Evolutionary conservation across 495 filamentous ascomycete genomes (phyloP).

Genomic region (Neurospora sp.): DNA sequence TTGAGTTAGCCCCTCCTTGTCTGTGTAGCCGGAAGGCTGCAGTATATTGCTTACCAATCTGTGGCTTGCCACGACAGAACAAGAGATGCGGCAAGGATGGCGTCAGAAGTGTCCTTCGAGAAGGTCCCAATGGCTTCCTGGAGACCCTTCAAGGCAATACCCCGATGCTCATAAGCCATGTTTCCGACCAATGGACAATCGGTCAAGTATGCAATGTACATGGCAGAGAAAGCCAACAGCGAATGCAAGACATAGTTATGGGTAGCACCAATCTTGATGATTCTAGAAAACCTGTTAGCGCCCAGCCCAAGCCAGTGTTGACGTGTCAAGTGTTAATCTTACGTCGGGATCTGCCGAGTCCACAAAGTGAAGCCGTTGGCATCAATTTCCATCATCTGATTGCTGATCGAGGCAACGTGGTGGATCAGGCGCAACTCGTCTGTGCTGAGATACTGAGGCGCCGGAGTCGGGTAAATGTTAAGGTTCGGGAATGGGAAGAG

Average conservation of each 20-base stretch:
- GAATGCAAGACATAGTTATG: slow-evolving; percentile 89
- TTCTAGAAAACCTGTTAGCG: slow-evolving; percentile 45
- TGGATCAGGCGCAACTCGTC: slow-evolving; percentile 82
- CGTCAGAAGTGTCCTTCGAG: slow-evolving; percentile 79
- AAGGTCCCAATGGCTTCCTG: slow-evolving; percentile 80
- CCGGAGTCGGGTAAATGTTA: slow-evolving; percentile 56
- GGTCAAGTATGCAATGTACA: slow-evolving; percentile 80
- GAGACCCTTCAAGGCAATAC: slow-evolving; percentile 73
- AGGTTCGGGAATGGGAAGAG: slow-evolving; percentile 81
- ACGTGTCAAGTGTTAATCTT: slow-evolving; percentile 25
- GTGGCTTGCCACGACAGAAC: slow-evolving; percentile 93
- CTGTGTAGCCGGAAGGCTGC: slow-evolving; percentile 19
- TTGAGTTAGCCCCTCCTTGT: slow-evolving; percentile 22
- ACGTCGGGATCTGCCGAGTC: slow-evolving; percentile 89
- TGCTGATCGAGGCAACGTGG: slow-evolving; percentile 78
- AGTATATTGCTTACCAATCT: slow-evolving; percentile 69
- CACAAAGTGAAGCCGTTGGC: slow-evolving; percentile 78
- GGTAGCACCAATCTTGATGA: slow-evolving; percentile 70
- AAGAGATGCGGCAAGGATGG: slow-evolving; percentile 84
- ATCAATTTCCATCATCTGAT: slow-evolving; percentile 65
- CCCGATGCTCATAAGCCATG: slow-evolving; percentile 78
- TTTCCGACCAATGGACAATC: slow-evolving; percentile 72
- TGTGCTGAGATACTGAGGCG: slow-evolving; percentile 54
- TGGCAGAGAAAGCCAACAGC: slow-evolving; percentile 80
- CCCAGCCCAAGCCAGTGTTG: neutral